Percentiles rank a stretch among this genome's conserved stretches.
phyloP scores from a whole-genome alignment of 1,284 basidiomycete species.

The Porodaedalea pini region DNA sequence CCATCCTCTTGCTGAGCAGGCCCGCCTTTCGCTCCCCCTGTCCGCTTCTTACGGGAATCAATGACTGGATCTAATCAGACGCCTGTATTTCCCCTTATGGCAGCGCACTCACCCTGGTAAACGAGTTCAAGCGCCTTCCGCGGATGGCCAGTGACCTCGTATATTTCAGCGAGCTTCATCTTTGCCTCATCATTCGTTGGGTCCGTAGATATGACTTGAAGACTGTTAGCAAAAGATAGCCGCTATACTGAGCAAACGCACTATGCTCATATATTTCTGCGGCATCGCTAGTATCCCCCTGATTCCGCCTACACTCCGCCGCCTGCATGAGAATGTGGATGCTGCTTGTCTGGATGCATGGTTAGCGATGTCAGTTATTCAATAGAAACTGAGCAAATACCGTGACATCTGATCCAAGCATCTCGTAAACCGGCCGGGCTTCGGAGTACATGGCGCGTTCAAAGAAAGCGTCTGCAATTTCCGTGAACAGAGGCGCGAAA shows the following conservation, averaged over 20 bases:
- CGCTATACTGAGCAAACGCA: slow-evolving; percentile 32
- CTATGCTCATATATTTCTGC: slow-evolving; percentile 81
- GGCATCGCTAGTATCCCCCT: slow-evolving; percentile 71
- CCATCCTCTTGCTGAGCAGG: slow-evolving; percentile 21
- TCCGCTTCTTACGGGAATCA: slow-evolving; percentile 56
- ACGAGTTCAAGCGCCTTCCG: slow-evolving; percentile 83
- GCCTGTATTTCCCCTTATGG: background rate
- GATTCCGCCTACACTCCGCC: slow-evolving; percentile 70
- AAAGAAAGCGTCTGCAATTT: slow-evolving; percentile 84
- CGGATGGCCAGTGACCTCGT: slow-evolving; percentile 79
- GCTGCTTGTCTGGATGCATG: slow-evolving; percentile 53
- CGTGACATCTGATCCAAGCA: slow-evolving; percentile 66
- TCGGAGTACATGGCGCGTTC: slow-evolving; percentile 70
- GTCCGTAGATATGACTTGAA: slow-evolving; percentile 67
- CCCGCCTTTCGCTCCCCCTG: slow-evolving; percentile 27
- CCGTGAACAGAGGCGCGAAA: slow-evolving; percentile 74
- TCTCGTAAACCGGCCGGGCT: slow-evolving; percentile 75
- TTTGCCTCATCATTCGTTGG: slow-evolving; percentile 77
- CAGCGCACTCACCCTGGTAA: slow-evolving; percentile 61
- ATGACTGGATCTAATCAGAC: slow-evolving; percentile 45
- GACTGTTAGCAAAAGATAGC: slow-evolving; percentile 5
- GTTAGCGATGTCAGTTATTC: background rate
- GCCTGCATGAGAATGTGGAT: slow-evolving; percentile 66
- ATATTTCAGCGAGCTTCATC: slow-evolving; percentile 86
- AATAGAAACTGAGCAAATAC: slow-evolving; percentile 36